Conservation (phyloP, 106 monocot species). For the Vanilla planifolia region DNA sequence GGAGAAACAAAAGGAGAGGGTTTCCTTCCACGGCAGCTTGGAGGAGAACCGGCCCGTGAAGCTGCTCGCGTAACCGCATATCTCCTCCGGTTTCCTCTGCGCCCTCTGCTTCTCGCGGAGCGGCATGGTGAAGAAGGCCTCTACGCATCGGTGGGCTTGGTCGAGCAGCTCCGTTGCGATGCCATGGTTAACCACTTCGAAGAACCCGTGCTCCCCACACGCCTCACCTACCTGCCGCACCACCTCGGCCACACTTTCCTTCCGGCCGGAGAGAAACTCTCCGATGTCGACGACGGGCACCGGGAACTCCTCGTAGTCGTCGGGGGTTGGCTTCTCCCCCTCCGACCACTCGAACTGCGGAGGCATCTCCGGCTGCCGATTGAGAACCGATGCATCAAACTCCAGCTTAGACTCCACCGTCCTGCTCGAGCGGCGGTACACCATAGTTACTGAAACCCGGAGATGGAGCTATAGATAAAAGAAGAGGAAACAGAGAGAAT, state of each 20-base stretch:
- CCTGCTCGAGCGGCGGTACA: not conserved
- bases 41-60: constrained; percentile 67
- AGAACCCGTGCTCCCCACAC: constrained; percentile 74
- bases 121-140: constrained; percentile 55
- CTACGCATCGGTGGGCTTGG: constrained; percentile 31
- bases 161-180: constrained; percentile 25
- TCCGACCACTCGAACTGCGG: constrained; percentile 43
- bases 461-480: too few relatives aligned
- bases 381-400: constrained; percentile 32
- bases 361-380: constrained; percentile 33
- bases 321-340: constrained; percentile 26
- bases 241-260: constrained; percentile 5
- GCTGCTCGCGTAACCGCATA: constrained; percentile 76
- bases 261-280: constrained; percentile 13
- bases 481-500: too few relatives aligned
- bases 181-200: constrained; percentile 79
- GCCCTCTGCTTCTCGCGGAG: constrained; percentile 55
- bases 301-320: constrained; percentile 27
- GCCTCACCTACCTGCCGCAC: constrained; percentile 21
- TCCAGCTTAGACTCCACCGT: constrained; percentile 8
- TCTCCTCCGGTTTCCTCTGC: constrained; percentile 42
- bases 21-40: constrained; percentile 92
- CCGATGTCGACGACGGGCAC: constrained; percentile 61
- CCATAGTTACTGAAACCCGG: too few relatives aligned
- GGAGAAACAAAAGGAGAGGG: constrained; percentile 35